A percentile compares a stretch with the other conserved stretches of the same genome.
These are phyloP conservation scores for Craterostigma plantagineum DNA, from an alignment of 257 asterid species.

Conservation along the genomic window DNA sequence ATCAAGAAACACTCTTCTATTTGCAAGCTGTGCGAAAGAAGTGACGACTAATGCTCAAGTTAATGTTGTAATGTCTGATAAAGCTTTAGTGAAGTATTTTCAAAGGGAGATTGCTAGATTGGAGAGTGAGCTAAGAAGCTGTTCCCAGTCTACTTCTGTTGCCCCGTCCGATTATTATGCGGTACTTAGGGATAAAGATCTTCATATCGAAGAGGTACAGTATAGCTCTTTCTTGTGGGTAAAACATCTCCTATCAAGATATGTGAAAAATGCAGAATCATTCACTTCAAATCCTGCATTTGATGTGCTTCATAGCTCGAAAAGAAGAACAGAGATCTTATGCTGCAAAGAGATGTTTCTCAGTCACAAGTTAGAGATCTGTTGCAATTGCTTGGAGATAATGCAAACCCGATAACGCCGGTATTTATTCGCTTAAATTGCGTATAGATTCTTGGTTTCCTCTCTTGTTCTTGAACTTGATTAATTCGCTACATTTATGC, in stretches of 20 bases:
- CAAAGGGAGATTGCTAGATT: too few species aligned
- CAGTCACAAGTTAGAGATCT: constrained; percentile 66
- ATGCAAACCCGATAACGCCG: constrained; percentile 21
- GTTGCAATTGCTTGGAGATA: constrained; percentile 39
- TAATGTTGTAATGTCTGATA: too few species aligned
- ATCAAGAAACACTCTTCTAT: too few species aligned
- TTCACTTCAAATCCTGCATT: not conserved
- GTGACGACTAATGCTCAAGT: too few species aligned
- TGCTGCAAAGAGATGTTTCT: constrained; percentile 65
- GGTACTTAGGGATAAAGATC: constrained; percentile 50
- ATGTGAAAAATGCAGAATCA: too few species aligned
- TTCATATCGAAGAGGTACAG: constrained; percentile 59
- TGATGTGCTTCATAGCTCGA: constrained; percentile 36
- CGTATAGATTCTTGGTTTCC: not conserved
- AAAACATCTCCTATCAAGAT: not conserved
- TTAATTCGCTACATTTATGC: constrained; percentile 9
- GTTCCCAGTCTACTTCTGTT: constrained; percentile 23
- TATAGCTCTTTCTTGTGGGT: constrained; percentile 4
- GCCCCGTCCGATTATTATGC: constrained; percentile 28
- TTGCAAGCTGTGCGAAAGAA: too few species aligned
- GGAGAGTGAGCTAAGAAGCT: constrained; percentile 52
- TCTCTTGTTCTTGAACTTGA: not conserved
- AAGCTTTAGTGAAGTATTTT: too few species aligned
- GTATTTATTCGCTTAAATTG: constrained; percentile 16
- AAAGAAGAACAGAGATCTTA: constrained; percentile 53